phyloP scores from a whole-genome alignment of 2,329 filamentous ascomycete species.

The Exserohilum rostratum region DNA sequence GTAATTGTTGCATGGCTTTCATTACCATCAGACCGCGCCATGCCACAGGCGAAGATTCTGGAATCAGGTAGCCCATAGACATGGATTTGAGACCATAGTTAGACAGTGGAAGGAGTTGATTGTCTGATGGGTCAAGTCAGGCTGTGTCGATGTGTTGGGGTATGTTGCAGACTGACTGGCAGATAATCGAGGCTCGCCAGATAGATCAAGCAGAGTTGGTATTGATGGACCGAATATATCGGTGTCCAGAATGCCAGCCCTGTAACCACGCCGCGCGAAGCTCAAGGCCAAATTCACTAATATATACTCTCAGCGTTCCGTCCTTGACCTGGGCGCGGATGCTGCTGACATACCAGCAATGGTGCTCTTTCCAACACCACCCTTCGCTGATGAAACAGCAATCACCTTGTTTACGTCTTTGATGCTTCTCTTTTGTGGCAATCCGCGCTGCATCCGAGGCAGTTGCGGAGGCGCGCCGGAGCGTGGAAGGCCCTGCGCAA shows the following conservation, averaged over 20 bases:
- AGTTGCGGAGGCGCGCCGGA: slow-evolving; percentile 70
- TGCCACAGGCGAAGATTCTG: slow-evolving; percentile 80
- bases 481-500: slow-evolving; percentile 76
- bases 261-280: slow-evolving; percentile 80
- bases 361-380: slow-evolving; percentile 97
- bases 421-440: slow-evolving; percentile 82
- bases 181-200: slow-evolving; percentile 77
- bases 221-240: slow-evolving; percentile 98
- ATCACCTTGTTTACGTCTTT: slow-evolving; percentile 87
- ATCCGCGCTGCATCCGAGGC: slow-evolving; percentile 77
- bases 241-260: slow-evolving; percentile 87
- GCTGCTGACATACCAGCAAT: slow-evolving; percentile 67
- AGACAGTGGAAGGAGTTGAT: slow-evolving; percentile 82
- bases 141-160: neutral
- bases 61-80: slow-evolving; percentile 96
- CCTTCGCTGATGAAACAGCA: slow-evolving; percentile 96
- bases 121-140: slow-evolving; percentile 58
- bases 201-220: slow-evolving; percentile 84
- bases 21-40: slow-evolving; percentile 98
- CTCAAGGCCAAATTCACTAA: slow-evolving; percentile 82
- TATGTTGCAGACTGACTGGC: slow-evolving; percentile 60
- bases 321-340: neutral
- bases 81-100: slow-evolving; percentile 98
- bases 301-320: slow-evolving; percentile 3
- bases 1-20: slow-evolving; percentile 92